Base-by-base conservation (phyloP, 306 rosid species). In the Prosopis cineraria region DNA sequence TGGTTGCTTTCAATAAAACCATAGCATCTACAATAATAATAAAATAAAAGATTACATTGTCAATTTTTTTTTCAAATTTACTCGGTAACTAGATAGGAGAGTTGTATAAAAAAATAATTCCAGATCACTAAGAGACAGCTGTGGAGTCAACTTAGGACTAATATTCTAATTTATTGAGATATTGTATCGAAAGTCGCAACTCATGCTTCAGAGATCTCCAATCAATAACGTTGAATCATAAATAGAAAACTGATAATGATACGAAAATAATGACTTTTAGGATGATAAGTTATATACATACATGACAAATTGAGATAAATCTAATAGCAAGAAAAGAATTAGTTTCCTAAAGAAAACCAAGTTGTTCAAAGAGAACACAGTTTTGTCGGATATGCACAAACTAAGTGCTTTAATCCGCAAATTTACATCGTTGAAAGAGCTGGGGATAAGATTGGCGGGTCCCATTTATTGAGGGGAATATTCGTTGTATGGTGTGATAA, bases 391-490 rank as follows among this genome's bases (percentile, higher is more conserved):
- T 36, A 34, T 14, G 44, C 25, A 33, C 4, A 14, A 53, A 3
- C 29, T 17, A 36, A 10, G 50, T 33, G 39, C n/a, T n/a, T 60
- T 40, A 70, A 13, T 39, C 40, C 24, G 34, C 60, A 34, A 48
- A 48, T 6, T 5, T n/a, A 68, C 12, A 0, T 30, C n/a, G 19
- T 12, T 48, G 11, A n/a, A 47, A 48, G 41, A 24, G 75, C 22
- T 40, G 37, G 25, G 64, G 65, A 48, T 68, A 41, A 69, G 48
- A 59, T 34, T 62, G 20, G 31, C 39, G 47, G 41, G 29, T 73
- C 50, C 10, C 6, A 64, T 69, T 80, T 63, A 6, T 25, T 17
- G 47, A 43, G 79, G 43, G 69, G 85, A 78, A 81, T 85, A 81
- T 74, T 76, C 79, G 24, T 40, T 45, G 9, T 27, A 43, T 39